Conservation (phyloP, 257 asterid genomes). For the Plantago major region DNA sequence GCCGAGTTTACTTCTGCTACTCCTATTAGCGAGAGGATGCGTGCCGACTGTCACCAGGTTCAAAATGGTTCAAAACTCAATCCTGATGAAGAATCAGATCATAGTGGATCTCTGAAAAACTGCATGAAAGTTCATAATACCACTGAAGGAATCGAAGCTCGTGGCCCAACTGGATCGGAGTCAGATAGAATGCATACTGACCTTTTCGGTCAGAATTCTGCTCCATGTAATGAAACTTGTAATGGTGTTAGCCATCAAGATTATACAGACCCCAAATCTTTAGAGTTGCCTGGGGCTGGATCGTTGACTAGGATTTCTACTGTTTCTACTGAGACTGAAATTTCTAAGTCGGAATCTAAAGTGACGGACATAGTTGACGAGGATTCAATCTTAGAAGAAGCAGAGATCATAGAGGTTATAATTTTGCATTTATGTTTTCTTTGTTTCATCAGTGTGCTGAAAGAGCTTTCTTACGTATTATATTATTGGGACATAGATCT, state of each 20-base stretch:
- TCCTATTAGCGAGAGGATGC: constrained; percentile 26
- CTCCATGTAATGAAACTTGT: constrained; percentile 28
- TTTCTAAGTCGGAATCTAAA: constrained; percentile 30
- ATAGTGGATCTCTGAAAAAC: constrained; percentile 27
- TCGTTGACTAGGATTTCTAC: constrained; percentile 31
- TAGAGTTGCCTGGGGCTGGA: constrained; percentile 33
- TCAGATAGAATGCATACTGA: constrained; percentile 32
- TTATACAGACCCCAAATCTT: constrained; percentile 29
- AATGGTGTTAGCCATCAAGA: constrained; percentile 25
- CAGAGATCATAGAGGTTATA: constrained; percentile 74
- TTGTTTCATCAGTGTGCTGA: constrained; percentile 18
- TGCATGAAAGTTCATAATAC: constrained; percentile 32
- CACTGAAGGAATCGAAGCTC: constrained; percentile 33
- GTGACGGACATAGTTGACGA: constrained; percentile 53
- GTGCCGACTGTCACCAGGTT: constrained; percentile 30
- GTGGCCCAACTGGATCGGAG: constrained; percentile 37
- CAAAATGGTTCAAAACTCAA: constrained; percentile 33
- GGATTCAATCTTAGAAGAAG: constrained; percentile 81
- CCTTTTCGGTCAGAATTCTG: constrained; percentile 28
- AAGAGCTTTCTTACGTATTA: constrained; percentile 20
- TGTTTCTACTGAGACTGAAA: constrained; percentile 35
- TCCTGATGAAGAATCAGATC: constrained; percentile 32
- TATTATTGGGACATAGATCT: constrained; percentile 34
- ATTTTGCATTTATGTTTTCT: constrained; percentile 21
- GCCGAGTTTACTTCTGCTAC: constrained; percentile 28